A percentile compares a stretch with the other conserved stretches of the same genome.
These are phyloP conservation scores for Dioscorea zingiberensis DNA, from an alignment of 106 monocot species.

Conservation along the genomic window DNA sequence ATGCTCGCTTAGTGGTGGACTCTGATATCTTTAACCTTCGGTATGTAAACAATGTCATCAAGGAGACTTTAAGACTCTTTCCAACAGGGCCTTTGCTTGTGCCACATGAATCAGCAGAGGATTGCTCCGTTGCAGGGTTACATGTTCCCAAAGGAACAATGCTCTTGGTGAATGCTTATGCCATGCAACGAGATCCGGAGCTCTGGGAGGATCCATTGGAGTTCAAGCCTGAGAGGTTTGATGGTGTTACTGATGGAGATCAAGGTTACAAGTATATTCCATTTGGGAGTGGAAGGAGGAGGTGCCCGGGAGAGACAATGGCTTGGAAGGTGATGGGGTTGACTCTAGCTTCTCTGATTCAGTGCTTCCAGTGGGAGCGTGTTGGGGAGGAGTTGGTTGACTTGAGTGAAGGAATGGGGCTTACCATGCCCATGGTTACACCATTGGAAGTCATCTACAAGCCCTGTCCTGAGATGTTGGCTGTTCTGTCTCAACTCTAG, in stretches of 20 bases:
- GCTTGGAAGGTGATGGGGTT: not conserved
- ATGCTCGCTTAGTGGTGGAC: constrained; percentile 1
- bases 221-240: constrained; percentile 21
- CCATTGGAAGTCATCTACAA: constrained; percentile 14
- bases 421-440: constrained; percentile 6
- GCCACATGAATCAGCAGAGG: not conserved
- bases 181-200: constrained; percentile 10
- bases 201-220: not conserved
- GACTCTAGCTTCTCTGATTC: constrained; percentile 14
- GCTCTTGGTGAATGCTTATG: constrained; percentile 13
- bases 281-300: constrained; percentile 17
- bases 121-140: constrained; percentile 8
- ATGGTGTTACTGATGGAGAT: not conserved
- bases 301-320: constrained; percentile 6
- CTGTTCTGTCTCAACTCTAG: constrained; percentile 7
- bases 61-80: constrained; percentile 6
- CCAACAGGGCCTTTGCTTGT: constrained; percentile 7
- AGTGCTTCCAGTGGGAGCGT: constrained; percentile 8
- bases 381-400: constrained; percentile 8
- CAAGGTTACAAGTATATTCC: constrained; percentile 3
- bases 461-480: constrained; percentile 1
- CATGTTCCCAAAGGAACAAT: constrained; percentile 8
- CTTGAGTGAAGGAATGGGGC: constrained; percentile 3
- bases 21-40: constrained; percentile 13
- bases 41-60: constrained; percentile 11